Percentiles rank a stretch among this genome's conserved stretches.
Conservation (phyloP, 371 early-diverging fungal genomes). For the Mucor plumbeus region DNA sequence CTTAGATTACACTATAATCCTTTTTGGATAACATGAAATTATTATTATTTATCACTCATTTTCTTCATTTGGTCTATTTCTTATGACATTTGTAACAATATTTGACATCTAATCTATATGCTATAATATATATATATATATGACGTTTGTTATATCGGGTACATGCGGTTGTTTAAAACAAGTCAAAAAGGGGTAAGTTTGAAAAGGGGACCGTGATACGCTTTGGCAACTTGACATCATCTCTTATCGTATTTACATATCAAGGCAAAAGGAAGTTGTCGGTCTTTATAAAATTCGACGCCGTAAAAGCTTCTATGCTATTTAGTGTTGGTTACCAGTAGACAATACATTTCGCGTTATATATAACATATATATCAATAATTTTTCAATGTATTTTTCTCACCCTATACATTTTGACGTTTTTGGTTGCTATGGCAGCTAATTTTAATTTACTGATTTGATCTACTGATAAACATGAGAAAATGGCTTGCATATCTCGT, state of each 20-base stretch:
- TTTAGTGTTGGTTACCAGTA: slow-evolving; percentile 4
- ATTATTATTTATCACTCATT: not conserved
- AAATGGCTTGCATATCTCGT: not conserved
- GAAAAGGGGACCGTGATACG: not conserved
- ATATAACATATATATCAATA: not conserved
- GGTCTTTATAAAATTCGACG: slow-evolving; percentile 4
- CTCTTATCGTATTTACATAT: slow-evolving; percentile 5
- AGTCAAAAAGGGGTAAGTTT: not conserved
- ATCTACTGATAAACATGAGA: not conserved
- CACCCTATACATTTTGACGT: not conserved
- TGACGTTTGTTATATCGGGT: slow-evolving; percentile 5
- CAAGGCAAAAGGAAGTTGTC: not conserved
- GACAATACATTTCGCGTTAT: not conserved
- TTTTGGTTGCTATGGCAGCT: not conserved
- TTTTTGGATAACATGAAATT: not conserved
- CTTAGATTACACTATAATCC: not conserved
- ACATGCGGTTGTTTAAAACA: not conserved
- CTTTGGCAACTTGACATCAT: slow-evolving; percentile 7
- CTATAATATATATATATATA: not conserved
- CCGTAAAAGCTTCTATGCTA: not conserved
- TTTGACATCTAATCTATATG: not conserved
- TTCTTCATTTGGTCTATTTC: slow-evolving; percentile 2
- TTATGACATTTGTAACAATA: not conserved
- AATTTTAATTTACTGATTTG: not conserved
- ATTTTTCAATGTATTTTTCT: not conserved